These are phyloP conservation scores for Collybiopsis luxurians DNA, from an alignment of 768 basidiomycete genomes.

Conservation along the genomic window DNA sequence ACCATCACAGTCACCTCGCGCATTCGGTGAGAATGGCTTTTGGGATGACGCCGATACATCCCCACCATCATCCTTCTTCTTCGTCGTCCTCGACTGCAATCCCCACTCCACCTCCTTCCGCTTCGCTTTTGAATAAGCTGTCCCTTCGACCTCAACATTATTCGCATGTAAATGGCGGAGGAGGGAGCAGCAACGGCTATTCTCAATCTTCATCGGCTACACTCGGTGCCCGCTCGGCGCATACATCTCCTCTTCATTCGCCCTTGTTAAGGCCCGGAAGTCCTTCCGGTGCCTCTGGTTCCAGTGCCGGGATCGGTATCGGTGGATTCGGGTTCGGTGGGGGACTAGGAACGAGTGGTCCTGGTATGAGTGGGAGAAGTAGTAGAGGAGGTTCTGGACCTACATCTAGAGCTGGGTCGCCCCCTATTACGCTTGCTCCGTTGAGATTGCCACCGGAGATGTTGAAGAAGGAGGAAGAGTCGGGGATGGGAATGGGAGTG, in stretches of 20 bases:
- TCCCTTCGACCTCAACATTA: background rate
- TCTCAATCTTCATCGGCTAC: conserved; percentile 5
- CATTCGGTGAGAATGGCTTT: conserved; percentile 87
- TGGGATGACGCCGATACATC: conserved; percentile 84
- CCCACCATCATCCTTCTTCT: conserved; percentile 1
- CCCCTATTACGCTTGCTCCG: conserved; percentile 72
- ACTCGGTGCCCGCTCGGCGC: conserved; percentile 10
- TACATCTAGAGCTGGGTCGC: conserved; percentile 59
- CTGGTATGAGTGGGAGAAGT: conserved; percentile 19
- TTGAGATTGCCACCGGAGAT: conserved; percentile 41
- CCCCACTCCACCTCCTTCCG: background rate
- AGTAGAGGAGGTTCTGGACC: conserved; percentile 30
- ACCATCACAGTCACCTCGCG: conserved; percentile 62
- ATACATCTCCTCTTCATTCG: conserved; percentile 16
- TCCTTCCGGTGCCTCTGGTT: background rate
- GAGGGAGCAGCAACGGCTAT: background rate
- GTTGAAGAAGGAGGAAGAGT: too few species aligned
- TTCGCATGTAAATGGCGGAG: too few species aligned
- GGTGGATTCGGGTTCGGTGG: conserved; percentile 2
- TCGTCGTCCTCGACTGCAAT: background rate
- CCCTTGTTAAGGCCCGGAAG: background rate
- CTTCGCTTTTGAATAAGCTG: background rate
- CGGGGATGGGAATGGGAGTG: background rate
- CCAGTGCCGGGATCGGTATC: background rate
- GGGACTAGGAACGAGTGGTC: background rate